These are phyloP conservation scores for Nigrograna mackinnonii DNA, from an alignment of 2,329 filamentous ascomycete species.

Conservation along the genomic window DNA sequence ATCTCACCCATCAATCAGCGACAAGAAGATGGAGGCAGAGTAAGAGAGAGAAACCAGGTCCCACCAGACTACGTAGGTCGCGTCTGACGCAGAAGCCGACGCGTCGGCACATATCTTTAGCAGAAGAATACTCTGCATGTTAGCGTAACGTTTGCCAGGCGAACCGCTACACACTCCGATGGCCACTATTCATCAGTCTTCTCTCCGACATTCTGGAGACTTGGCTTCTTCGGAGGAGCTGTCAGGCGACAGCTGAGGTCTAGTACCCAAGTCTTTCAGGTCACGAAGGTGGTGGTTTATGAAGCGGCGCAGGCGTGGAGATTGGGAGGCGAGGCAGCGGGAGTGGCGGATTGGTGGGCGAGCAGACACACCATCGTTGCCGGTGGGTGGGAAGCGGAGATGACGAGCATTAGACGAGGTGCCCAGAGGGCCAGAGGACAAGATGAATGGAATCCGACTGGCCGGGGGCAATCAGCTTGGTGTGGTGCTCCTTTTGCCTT, in stretches of 20 bases:
- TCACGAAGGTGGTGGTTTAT: too few species aligned
- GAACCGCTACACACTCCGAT: slow-evolving; percentile 2
- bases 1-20: too few species aligned
- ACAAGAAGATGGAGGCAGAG: too few species aligned
- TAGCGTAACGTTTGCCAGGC: slow-evolving; percentile 10
- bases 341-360: slow-evolving; percentile 25
- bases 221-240: slow-evolving; percentile 9
- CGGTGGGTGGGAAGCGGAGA: slow-evolving; percentile 26
- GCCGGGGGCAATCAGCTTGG: slow-evolving; percentile 18
- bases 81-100: too few species aligned
- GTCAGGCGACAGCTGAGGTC: slow-evolving; percentile 5
- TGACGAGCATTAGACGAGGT: slow-evolving; percentile 25
- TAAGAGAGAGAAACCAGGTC: too few species aligned
- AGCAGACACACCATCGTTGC: slow-evolving; percentile 10
- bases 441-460: too few species aligned
- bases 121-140: too few species aligned
- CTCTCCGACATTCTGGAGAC: background rate
- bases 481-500: slow-evolving; percentile 7
- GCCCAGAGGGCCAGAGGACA: too few species aligned
- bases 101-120: too few species aligned
- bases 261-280: slow-evolving; percentile 18
- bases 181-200: slow-evolving; percentile 1
- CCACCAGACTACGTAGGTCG: too few species aligned
- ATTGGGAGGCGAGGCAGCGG: slow-evolving; percentile 19
- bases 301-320: slow-evolving; percentile 18